phyloP scores from a whole-genome alignment of 2,329 filamentous ascomycete species.

The Aspergillus sp. region DNA sequence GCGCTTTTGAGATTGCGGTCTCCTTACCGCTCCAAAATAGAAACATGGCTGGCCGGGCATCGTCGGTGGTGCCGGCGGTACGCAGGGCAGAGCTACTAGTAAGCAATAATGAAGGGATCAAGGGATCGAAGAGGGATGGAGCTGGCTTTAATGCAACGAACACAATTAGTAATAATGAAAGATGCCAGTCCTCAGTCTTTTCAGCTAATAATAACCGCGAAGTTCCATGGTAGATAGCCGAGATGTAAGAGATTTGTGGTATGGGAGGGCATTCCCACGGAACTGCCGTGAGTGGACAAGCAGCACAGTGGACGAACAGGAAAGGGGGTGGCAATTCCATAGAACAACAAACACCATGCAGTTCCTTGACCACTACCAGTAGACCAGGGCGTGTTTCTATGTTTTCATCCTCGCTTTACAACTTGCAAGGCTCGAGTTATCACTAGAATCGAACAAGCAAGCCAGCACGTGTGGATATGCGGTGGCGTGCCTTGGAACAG shows the following conservation, averaged over 20 bases:
- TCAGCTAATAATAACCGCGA: not conserved
- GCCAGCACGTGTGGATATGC: not conserved
- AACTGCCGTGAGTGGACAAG: not conserved
- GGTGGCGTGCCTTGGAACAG: conserved; percentile 9
- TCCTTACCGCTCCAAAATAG: conserved; percentile 6
- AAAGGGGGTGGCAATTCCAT: conserved; percentile 16
- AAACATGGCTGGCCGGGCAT: too few species aligned
- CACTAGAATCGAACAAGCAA: not conserved
- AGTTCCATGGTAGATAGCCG: conserved; percentile 4
- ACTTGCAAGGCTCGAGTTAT: too few species aligned
- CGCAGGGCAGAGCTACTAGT: not conserved
- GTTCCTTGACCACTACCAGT: too few species aligned
- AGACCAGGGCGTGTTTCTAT: too few species aligned
- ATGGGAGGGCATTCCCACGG: conserved; percentile 3
- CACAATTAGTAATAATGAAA: not conserved
- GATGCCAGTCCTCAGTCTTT: not conserved
- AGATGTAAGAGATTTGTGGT: not conserved
- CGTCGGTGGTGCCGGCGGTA: too few species aligned
- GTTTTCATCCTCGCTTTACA: too few species aligned
- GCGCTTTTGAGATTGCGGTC: conserved; percentile 28
- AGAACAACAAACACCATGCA: not conserved
- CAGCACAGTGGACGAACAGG: conserved; percentile 1
- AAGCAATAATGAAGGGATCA: not conserved
- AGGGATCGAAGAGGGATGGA: not conserved
- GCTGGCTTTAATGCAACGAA: not conserved